Evolutionary conservation across 352 stramenopile genomes (phyloP), one percentile per base, ranked within the genome.

Genomic region (Globisporangium perplexum): DNA sequence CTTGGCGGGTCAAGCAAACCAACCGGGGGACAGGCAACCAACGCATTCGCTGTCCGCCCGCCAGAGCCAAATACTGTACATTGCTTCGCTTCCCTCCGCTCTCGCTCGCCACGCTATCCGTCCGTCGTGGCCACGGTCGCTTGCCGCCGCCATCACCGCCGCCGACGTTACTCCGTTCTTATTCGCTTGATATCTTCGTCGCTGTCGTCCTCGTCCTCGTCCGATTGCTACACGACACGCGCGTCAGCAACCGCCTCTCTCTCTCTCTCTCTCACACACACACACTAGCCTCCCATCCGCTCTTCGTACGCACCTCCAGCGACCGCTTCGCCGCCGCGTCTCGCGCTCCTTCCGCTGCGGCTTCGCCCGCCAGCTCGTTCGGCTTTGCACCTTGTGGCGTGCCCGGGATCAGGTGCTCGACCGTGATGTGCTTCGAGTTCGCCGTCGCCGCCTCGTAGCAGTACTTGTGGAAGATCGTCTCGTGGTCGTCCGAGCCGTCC

Each of bases 381-480:
- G 74, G 55, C 48, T 74, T 74, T 51, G 68, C 57, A 24, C 48
- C 55, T 54, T 74, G 61, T 0, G 71, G 68, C 1, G 73, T 69
- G 41, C 58, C 66, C 38, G 82, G 82, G 44, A 92, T 89, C 55
- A 92, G 54, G 69, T 90, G 79, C 53, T 81, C 77, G 4, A 69
- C 55, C 20, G 79, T 88, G 24, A 92, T 80, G n/a, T 82, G 63
- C 63, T 88, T 89, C 33, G 83, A 91, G 55, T 92, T 90, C 11
- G 78, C 57, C 55, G 90, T 83, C 23, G 91, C 84, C 8, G 82
- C 88, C 42, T 95, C 84, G 59, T 90, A 92, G 54, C 84, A 95
- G 52, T 92, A 93, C 67, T 93, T 93, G 77, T 95, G 84, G 60
- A 95, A 93, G 46, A 95, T 95, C 4, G 83, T 92, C 39, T 84